Evolutionary conservation across 2,329 filamentous ascomycete species (phyloP), one percentile per base, ranked within the genome.

Genomic region (Septoria petroselini): DNA sequence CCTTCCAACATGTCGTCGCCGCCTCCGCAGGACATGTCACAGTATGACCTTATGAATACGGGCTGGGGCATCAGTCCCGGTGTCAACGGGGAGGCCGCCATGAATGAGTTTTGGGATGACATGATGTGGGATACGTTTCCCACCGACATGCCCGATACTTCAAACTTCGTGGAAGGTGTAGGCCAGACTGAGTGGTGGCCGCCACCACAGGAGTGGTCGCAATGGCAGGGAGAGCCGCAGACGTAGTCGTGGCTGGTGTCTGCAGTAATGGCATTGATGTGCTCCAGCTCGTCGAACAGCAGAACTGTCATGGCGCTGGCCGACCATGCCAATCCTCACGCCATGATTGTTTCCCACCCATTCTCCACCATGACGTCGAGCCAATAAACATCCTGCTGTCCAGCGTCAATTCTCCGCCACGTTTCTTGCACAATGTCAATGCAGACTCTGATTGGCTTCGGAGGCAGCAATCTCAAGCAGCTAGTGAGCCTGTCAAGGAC

Each of bases 341-440:
- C 76, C 72, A 79, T 76, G 19, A 79, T 73, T 7, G 77, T 80
- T 60, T 80, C 74, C 76, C 76, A 80, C 7, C 76, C 75, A 50
- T 76, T 78, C 62, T 79, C 74, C 55, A 77, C 75, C 76, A 80
- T 78, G 4, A 81, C 72, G 62, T 81, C 77, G 54, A 80, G 71
- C 78, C 77, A 81, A 60, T 78, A 80, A 2, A 72, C 68, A 35
- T 74, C 69, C 11, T 71, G 67, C 1, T 57, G 52, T 31, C 75
- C 76, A 6, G 68, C 68, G 55, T 81, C 78, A 58, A 77, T 71
- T 44, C 73, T 65, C 39, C 65, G 63, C 78, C 77, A 80, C 0
- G 77, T 76, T 62, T 79, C 76, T 50, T 71, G 69, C 15, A 80
- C 72, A 9, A 80, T 65, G 38, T 72, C 66, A 8, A 79, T 65